A percentile compares a stretch with the other conserved stretches of the same genome.
Evolutionary conservation across 176 grass and related monocot species (phyloP).

Genomic region (Dactylis glomerata): DNA sequence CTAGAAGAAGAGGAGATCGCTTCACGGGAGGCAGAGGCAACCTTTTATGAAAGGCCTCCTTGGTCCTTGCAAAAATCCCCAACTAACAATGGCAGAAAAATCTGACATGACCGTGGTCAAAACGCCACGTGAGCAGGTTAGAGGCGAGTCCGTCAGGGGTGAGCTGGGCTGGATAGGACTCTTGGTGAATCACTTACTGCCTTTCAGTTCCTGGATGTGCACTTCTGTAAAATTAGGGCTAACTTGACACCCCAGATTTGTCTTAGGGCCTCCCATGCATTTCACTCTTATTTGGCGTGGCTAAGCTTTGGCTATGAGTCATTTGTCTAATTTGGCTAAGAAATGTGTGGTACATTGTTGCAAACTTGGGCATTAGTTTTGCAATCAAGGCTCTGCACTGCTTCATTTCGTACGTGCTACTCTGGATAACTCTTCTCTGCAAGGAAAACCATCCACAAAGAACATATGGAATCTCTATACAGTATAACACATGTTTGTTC

Average conservation of each 20-base stretch:
- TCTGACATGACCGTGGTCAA: not conserved
- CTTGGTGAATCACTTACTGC: not conserved
- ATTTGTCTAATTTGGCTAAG: not conserved
- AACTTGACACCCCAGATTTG: not conserved
- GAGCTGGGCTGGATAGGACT: not conserved
- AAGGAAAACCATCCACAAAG: not conserved
- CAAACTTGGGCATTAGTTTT: not conserved
- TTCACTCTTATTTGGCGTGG: not conserved
- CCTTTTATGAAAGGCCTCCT: not conserved
- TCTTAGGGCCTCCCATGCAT: not conserved
- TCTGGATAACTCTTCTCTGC: slow-evolving; percentile 8
- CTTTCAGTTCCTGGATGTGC: not conserved
- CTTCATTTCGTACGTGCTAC: not conserved
- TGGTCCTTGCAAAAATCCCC: not conserved
- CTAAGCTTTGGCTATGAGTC: not conserved
- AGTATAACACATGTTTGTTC: not conserved
- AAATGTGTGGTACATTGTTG: not conserved
- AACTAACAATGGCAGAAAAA: not conserved
- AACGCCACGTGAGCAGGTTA: not conserved
- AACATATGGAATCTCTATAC: slow-evolving; percentile 5
- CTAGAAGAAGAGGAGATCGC: not conserved
- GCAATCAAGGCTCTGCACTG: not conserved
- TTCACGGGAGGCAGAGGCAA: not conserved
- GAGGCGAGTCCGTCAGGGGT: not conserved
- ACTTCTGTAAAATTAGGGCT: not conserved